Evolutionary conservation across 2,329 filamentous ascomycete species (phyloP), one percentile per base, ranked within the genome.

Genomic region (Talaromyces marneffei): DNA sequence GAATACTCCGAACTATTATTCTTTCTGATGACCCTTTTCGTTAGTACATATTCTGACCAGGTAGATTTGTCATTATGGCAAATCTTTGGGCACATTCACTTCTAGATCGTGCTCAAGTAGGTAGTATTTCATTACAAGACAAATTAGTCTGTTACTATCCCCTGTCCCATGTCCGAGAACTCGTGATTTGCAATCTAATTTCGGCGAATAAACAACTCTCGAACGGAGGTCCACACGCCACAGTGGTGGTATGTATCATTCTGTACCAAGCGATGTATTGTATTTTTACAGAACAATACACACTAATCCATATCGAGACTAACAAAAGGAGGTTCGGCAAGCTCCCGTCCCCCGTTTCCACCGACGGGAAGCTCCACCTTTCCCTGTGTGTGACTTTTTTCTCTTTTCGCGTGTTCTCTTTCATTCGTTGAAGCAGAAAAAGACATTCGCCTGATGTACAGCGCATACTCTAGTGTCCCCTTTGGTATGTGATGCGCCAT

Each of bases 361-460:
- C 46, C 60, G 60, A 53, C 56, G 60, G 60, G 60, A 57, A 57
- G 55, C 56, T 31, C 60, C 60, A 42, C 54, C 39, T 40, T 33
- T 35, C 8, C 33, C 6, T 40, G 31, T 55, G n/a, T 40, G 33
- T n/a, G 33, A 27, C 25, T 40, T 4, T 18, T 25, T 18, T 16
- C 8, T 23, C 31, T 31, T 12, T 27, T 31, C 46, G 27, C 48
- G 27, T 52, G 10, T 20, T 33, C n/a, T 35, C 9, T 20, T 23
- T 50, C 27, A 50, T 52, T 52, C 29, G 48, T 23, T 20, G 29
- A 7, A 29, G 29, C 18, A 7, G 3, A 12, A 33, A n/a, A 33
- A 31, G 8, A 50, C n/a, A 33, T 14, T 52, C 48, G n/a, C 48
- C 29, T 55, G 59, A 61, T 61, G 59, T 61, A 61, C 59, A 61